These are phyloP conservation scores for Fusarium temperatum DNA, from an alignment of 2,329 filamentous ascomycete species.

Conservation along the genomic window DNA sequence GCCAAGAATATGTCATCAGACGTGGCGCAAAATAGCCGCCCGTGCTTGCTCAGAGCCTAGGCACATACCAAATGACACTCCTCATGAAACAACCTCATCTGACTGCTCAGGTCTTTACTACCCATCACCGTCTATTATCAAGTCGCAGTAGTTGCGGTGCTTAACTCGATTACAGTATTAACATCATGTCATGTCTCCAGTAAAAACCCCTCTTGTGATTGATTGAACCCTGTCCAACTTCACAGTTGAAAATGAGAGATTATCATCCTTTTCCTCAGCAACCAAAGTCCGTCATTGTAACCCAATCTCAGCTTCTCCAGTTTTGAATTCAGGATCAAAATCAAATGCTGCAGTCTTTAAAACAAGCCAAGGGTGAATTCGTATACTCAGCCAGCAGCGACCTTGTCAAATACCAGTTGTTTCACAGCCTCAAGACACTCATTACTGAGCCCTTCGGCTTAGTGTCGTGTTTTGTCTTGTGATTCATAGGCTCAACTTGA, in stretches of 20 bases:
- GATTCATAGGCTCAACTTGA: slow-evolving; percentile 14
- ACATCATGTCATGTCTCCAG: not conserved
- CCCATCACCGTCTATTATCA: not conserved
- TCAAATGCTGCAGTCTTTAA: not conserved
- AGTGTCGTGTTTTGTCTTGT: slow-evolving; percentile 7
- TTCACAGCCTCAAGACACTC: slow-evolving; percentile 9
- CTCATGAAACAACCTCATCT: slow-evolving; percentile 1
- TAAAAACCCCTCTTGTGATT: slow-evolving; percentile 1
- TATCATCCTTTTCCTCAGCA: slow-evolving; percentile 5
- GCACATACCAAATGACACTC: slow-evolving; percentile 12
- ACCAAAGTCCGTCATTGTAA: slow-evolving; percentile 18
- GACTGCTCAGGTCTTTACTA: not conserved
- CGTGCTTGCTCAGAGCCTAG: slow-evolving; percentile 1
- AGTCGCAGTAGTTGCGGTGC: not conserved
- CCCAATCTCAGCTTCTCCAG: slow-evolving; percentile 23
- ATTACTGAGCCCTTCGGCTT: not conserved
- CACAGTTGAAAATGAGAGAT: slow-evolving; percentile 7
- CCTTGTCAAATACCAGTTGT: not conserved
- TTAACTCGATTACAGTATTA: not conserved
- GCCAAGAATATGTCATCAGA: slow-evolving; percentile 1
- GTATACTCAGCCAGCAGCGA: not conserved
- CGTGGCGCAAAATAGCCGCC: slow-evolving; percentile 22
- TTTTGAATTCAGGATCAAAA: not conserved
- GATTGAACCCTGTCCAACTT: slow-evolving; percentile 3
- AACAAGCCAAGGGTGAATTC: not conserved